Evolutionary conservation across 306 rosid genomes (phyloP), one percentile per base, ranked within the genome.

Genomic region (Cucurbita moschata): DNA sequence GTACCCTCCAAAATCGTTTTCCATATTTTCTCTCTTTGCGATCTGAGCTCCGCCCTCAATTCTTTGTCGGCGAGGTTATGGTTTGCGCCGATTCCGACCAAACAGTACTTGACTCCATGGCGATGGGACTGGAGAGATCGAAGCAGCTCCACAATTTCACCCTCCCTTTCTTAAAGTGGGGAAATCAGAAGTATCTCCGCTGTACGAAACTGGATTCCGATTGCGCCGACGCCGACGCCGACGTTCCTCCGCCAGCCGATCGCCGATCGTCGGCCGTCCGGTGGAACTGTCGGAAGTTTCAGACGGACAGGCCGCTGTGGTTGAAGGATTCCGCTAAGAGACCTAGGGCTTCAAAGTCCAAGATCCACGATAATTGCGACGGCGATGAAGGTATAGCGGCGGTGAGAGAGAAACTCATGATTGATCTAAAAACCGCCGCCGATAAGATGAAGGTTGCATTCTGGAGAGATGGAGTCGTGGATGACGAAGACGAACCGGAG

Each of bases 91-190:
- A 76, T 65, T 85, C 47, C 72, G 37, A 66, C 40, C 50, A 37
- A 50, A 42, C 66, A 77, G 63, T 66, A 10, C 59, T 56, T 7
- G 67, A 76, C 78, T 71, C 75, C 75, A 84, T 87, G 98, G 98
- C 87, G 51, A 84, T 80, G 82, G 91, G 83, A 59, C 83, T 87
- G 16, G 96, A 86, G 83, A 80, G 96, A 83, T 78, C 88, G 72
- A 93, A 86, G 84, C 85, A 86, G 75, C 91, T 90, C 26, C 98
- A 93, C 85, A 90, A 93, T 88, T 93, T 93, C 93, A 78, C 79
- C 76, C 68, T 90, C 75, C 90, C 98, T 12, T 87, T 81, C 67
- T 77, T 88, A 82, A 87, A 85, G 85, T 93, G 98, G 98, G 98
- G 96, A 81, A 88, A n/a, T 80, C 98, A 88, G 83, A 90, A 81